Percentiles rank a stretch among this genome's conserved stretches.
phyloP scores from a whole-genome alignment of 2,329 filamentous ascomycete species.

The Alternaria sp. region DNA sequence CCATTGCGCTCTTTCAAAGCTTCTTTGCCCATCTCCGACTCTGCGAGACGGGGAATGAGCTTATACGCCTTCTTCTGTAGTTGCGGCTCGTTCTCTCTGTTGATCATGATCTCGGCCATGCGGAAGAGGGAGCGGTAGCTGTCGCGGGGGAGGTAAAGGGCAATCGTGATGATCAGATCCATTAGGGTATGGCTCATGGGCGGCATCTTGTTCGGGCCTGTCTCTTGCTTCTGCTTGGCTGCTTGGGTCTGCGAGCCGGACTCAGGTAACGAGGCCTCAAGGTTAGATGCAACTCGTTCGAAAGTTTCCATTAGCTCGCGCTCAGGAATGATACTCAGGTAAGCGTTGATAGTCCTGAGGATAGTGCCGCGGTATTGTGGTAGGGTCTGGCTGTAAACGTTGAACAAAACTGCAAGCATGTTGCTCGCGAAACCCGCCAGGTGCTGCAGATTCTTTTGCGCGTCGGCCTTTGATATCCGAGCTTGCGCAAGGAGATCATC shows the following conservation, averaged over 20 bases:
- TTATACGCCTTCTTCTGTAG: slow-evolving; percentile 99
- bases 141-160: slow-evolving; percentile 86
- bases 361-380: slow-evolving; percentile 92
- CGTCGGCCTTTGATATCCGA: slow-evolving; percentile 76
- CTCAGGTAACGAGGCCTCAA: slow-evolving; percentile 21
- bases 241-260: slow-evolving; percentile 69
- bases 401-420: slow-evolving; percentile 95
- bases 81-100: slow-evolving; percentile 83
- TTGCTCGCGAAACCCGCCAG: slow-evolving; percentile 83
- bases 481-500: slow-evolving; percentile 80
- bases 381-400: slow-evolving; percentile 96
- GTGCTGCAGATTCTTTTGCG: slow-evolving; percentile 81
- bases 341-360: slow-evolving; percentile 92
- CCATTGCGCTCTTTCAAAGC: slow-evolving; percentile 77
- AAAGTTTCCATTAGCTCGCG: slow-evolving; percentile 37
- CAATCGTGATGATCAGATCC: slow-evolving; percentile 96
- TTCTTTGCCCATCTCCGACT: slow-evolving; percentile 77
- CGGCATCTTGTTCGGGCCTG: slow-evolving; percentile 77
- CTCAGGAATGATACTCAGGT: slow-evolving; percentile 84
- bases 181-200: slow-evolving; percentile 94
- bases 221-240: slow-evolving; percentile 67
- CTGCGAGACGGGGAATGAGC: slow-evolving; percentile 87
- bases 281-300: slow-evolving; percentile 29
- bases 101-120: slow-evolving; percentile 83
- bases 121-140: slow-evolving; percentile 87